phyloP scores from a whole-genome alignment of 1,284 basidiomycete genomes.

The Sporisorium sorghi region DNA sequence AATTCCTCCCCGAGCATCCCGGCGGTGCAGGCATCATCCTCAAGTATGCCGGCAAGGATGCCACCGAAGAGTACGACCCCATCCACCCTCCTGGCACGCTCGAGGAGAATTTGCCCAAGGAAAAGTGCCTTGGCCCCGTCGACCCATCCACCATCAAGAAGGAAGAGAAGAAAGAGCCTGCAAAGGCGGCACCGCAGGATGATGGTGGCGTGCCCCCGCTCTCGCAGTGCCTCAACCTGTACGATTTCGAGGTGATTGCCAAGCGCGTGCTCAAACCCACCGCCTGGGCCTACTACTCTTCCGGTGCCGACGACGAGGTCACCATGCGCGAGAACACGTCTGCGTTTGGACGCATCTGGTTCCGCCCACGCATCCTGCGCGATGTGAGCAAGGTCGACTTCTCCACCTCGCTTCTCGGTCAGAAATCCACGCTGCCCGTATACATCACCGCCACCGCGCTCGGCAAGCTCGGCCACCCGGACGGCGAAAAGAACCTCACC shows the following conservation, averaged over 20 bases:
- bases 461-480: conserved; percentile 88
- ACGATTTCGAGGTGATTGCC: conserved; percentile 81
- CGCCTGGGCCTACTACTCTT: conserved; percentile 69
- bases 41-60: conserved; percentile 82
- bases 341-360: conserved; percentile 93
- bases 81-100: conserved; percentile 67
- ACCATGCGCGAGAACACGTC: conserved; percentile 82
- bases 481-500: conserved; percentile 90
- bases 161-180: conserved; percentile 29
- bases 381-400: conserved; percentile 85
- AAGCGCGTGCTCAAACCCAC: conserved; percentile 60
- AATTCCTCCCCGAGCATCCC: conserved; percentile 83
- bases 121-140: conserved; percentile 64
- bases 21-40: conserved; percentile 77
- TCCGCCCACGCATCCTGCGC: conserved; percentile 86
- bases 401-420: conserved; percentile 51
- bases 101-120: conserved; percentile 63
- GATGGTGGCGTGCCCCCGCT: conserved; percentile 74
- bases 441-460: conserved; percentile 88
- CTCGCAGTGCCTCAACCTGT: conserved; percentile 83
- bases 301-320: conserved; percentile 73
- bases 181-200: conserved; percentile 34
- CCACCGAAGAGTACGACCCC: conserved; percentile 73
- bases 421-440: conserved; percentile 53
- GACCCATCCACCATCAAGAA: conserved; percentile 56